Evolutionary conservation across 2,329 filamentous ascomycete genomes (phyloP), one percentile per base, ranked within the genome.

Genomic region (Neonectria punicea): DNA sequence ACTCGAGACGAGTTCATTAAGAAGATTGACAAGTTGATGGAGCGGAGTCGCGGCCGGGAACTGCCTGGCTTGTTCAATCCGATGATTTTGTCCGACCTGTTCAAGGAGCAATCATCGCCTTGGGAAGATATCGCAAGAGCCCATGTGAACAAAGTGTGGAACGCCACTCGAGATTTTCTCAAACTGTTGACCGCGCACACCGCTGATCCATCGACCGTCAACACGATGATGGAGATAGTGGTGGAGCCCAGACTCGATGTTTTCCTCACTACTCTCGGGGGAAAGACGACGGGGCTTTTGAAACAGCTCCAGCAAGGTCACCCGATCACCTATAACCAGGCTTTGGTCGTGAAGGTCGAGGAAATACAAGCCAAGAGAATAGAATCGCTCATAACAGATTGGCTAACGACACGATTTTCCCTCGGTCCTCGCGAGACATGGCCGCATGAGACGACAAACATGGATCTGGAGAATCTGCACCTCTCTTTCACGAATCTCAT

Each of bases 11-110:
- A 66, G 1, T 77, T 72, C 5, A 53, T 76, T 5, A 4, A 65
- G 3, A 65, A 75, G 0, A 68, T 78, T 16, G 61, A 66, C 2
- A 10, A 30, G 0, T 46, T 73, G 6, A 74, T 79, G 57, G 25
- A 58, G 5, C 67, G 67, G 1, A 70, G 47, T 41, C 68, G 74
- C n/a, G 76, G 75, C 2, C 77, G 83, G 5, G 90, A 92, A 71
- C 76, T 92, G 0, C 86, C 87, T 0, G 87, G 89, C 0, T 87
- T 81, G 0, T 90, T 88, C 74, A 89, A 89, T 64, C 85, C 89
- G 0, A 73, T 87, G 58, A 78, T 91, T 10, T 82, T 92, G 0
- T 78, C 80, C 0, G 85, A 90, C 22, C 74, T 92, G 0, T 92
- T 92, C 71, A 78, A 78, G 20, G 83, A 89, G 50, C 88, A 92